phyloP scores from a whole-genome alignment of 2,329 filamentous ascomycete species.

The Polychaeton citri region DNA sequence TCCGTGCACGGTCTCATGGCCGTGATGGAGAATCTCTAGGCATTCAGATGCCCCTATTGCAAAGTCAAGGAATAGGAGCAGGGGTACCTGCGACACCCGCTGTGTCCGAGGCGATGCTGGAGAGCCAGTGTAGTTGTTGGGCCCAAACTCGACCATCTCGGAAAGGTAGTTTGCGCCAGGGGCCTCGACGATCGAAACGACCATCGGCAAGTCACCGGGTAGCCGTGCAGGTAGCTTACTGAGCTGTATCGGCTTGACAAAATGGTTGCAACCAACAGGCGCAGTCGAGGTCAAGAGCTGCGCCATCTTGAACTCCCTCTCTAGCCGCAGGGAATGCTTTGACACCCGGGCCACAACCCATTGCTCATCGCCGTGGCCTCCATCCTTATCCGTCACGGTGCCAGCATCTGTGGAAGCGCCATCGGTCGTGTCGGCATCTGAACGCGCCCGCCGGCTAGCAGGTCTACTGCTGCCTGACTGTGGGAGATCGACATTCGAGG shows the following conservation, averaged over 20 bases:
- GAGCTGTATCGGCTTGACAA: constrained; percentile 68
- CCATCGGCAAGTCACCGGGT: constrained; percentile 56
- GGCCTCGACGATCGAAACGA: constrained; percentile 70
- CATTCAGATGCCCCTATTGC: constrained; percentile 79
- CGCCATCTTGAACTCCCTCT: constrained; percentile 75
- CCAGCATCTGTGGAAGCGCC: constrained; percentile 7
- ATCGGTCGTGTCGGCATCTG: constrained; percentile 15
- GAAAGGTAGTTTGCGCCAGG: constrained; percentile 61
- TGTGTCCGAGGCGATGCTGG: constrained; percentile 11
- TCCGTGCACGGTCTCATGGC: constrained; percentile 73
- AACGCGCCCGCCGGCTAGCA: constrained; percentile 12
- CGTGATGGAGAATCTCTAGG: constrained; percentile 81
- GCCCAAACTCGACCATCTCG: constrained; percentile 63
- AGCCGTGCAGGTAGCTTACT: constrained; percentile 55
- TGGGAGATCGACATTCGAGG: constrained; percentile 3
- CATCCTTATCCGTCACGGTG: constrained; percentile 1
- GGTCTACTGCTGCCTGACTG: constrained; percentile 6
- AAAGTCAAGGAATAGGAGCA: constrained; percentile 75
- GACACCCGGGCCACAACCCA: constrained; percentile 72
- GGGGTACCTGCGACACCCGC: constrained; percentile 36
- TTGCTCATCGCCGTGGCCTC: constrained; percentile 6
- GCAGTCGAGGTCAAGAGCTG: constrained; percentile 46
- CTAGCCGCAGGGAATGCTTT: constrained; percentile 66
- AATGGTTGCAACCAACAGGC: constrained; percentile 52
- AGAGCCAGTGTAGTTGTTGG: constrained; percentile 32